These are phyloP conservation scores for Linaria vulgaris DNA, from an alignment of 257 asterid genomes.

Conservation along the genomic window DNA sequence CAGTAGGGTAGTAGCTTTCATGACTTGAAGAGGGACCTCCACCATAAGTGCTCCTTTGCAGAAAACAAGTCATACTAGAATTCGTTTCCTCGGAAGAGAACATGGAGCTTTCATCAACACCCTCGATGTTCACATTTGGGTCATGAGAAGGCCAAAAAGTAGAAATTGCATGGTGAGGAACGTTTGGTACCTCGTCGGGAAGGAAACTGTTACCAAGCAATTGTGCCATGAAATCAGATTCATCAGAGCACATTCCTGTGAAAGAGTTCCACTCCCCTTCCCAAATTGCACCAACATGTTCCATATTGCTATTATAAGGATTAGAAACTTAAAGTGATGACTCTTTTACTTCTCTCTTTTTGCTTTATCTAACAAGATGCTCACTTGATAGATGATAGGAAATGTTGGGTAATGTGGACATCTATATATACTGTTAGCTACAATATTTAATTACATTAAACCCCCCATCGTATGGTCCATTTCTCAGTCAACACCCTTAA, in stretches of 20 bases:
- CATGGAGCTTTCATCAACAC: constrained; percentile 23
- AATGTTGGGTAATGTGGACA: constrained; percentile 22
- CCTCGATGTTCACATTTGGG: constrained; percentile 13
- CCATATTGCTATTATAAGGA: constrained; percentile 38
- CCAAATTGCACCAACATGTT: constrained; percentile 32
- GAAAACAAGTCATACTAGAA: constrained; percentile 29
- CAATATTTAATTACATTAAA: no score
- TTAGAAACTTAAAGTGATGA: background rate
- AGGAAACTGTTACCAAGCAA: constrained; percentile 44
- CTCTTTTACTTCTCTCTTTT: background rate
- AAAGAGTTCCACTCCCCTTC: constrained; percentile 57
- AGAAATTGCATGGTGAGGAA: constrained; percentile 23
- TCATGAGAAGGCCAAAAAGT: constrained; percentile 34
- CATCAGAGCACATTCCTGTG: constrained; percentile 44
- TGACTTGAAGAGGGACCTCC: constrained; percentile 31
- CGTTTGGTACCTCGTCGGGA: constrained; percentile 38
- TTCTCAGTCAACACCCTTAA: no score
- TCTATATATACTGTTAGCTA: constrained; percentile 40
- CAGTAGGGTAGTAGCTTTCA: constrained; percentile 22
- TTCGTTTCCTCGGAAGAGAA: constrained; percentile 28
- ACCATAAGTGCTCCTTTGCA: constrained; percentile 27
- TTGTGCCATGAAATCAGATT: constrained; percentile 61
- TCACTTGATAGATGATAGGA: constrained; percentile 28
- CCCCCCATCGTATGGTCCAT: no score
- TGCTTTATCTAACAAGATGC: constrained; percentile 12